These are phyloP conservation scores for Debaryomyces hansenii DNA, from an alignment of 805 yeast species.

Conservation along the genomic window DNA sequence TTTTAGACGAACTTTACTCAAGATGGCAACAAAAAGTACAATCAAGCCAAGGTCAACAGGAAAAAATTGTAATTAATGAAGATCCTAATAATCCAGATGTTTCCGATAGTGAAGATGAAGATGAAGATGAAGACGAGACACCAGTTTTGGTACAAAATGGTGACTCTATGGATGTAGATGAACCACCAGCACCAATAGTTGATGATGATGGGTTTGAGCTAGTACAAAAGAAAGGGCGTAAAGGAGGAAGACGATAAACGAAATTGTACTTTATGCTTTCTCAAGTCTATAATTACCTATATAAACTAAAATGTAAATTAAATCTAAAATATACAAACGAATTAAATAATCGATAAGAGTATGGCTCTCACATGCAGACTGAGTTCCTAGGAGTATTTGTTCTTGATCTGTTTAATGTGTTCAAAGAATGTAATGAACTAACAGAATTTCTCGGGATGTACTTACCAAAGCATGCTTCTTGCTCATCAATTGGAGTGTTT, in stretches of 20 bases:
- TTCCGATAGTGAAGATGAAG: constrained; percentile 48
- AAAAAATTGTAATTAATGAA: constrained; percentile 47
- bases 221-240: constrained; percentile 65
- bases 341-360: neutral
- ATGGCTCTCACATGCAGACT: constrained; percentile 17
- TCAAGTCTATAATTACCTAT: neutral
- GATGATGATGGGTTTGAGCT: constrained; percentile 96
- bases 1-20: constrained; percentile 59
- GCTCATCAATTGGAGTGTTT: constrained; percentile 31
- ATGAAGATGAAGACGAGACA: constrained; percentile 42
- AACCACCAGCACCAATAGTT: constrained; percentile 58
- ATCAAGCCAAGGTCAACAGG: constrained; percentile 21
- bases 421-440: constrained; percentile 39
- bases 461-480: constrained; percentile 19
- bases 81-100: constrained; percentile 67
- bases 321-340: neutral
- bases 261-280: neutral
- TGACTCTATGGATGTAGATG: constrained; percentile 33
- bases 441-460: constrained; percentile 26
- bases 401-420: constrained; percentile 37
- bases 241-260: constrained; percentile 36
- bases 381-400: constrained; percentile 36
- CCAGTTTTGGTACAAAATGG: constrained; percentile 21
- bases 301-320: neutral
- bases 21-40: constrained; percentile 59